phyloP scores from a whole-genome alignment of 1,284 basidiomycete genomes.

The Ustilago vetiveriae region DNA sequence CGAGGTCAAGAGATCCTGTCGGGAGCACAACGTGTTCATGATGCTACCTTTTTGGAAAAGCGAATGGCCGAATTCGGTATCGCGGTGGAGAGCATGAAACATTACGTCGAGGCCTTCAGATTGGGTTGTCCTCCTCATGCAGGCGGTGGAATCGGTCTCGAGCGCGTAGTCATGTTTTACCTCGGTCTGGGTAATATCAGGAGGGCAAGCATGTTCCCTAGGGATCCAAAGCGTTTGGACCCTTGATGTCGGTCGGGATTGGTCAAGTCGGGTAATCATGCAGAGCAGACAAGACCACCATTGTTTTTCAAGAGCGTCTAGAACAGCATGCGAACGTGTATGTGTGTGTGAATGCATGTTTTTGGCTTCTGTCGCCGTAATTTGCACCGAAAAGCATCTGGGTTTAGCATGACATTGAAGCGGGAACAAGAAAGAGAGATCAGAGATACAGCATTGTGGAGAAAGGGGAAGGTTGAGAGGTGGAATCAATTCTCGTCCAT shows the following conservation, averaged over 20 bases:
- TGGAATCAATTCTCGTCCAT: constrained; percentile 45
- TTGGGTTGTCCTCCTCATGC: constrained; percentile 86
- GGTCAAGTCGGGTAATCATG: no score
- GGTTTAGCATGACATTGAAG: no score
- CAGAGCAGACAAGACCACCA: no score
- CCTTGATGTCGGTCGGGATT: no score
- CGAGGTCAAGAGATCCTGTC: constrained; percentile 97
- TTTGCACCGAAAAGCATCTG: no score
- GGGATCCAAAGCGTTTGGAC: constrained; percentile 67
- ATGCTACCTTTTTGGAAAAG: constrained; percentile 81
- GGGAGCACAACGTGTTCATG: constrained; percentile 96
- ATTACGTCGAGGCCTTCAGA: constrained; percentile 92
- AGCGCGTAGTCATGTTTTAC: constrained; percentile 93
- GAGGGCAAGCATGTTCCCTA: constrained; percentile 90
- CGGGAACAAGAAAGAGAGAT: no score
- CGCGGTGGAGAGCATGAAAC: constrained; percentile 85
- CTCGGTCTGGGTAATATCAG: constrained; percentile 82
- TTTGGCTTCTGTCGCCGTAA: no score
- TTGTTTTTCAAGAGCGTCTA: no score
- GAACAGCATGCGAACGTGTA: no score
- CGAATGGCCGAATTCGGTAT: constrained; percentile 80
- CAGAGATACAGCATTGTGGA: constrained; percentile 3
- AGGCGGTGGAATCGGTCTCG: constrained; percentile 75
- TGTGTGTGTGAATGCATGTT: no score
- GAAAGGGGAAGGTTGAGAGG: no score